These are phyloP conservation scores for Puccinia horiana DNA, from an alignment of 1,284 basidiomycete species.

Conservation along the genomic window DNA sequence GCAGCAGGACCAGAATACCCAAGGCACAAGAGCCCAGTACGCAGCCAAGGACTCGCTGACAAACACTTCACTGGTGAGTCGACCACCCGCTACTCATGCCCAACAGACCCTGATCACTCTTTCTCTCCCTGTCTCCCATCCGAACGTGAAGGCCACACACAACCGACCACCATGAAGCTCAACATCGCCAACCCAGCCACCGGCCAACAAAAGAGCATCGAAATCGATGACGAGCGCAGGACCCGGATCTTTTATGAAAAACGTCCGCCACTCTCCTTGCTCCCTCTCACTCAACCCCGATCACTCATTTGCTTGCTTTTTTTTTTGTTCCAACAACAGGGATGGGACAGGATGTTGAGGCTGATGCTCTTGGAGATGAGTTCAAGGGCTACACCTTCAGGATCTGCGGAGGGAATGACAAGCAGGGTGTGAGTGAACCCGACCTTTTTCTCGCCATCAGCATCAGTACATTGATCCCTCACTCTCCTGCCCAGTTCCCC, in stretches of 20 bases:
- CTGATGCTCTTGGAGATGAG: slow-evolving; percentile 88
- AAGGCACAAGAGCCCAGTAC: neutral
- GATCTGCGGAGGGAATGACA: slow-evolving; percentile 95
- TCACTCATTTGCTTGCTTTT: neutral
- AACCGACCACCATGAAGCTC: slow-evolving; percentile 75
- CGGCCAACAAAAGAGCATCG: slow-evolving; percentile 84
- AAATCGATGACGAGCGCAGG: slow-evolving; percentile 54
- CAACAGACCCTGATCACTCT: slow-evolving; percentile 34
- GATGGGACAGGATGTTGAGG: slow-evolving; percentile 91
- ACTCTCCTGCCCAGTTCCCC: slow-evolving; percentile 70
- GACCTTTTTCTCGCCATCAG: neutral
- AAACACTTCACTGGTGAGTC: slow-evolving; percentile 5
- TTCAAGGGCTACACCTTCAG: slow-evolving; percentile 97
- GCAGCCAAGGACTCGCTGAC: neutral
- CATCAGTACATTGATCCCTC: neutral
- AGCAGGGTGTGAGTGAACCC: slow-evolving; percentile 56
- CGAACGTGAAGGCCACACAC: slow-evolving; percentile 52
- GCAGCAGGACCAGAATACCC: neutral
- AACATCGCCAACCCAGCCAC: slow-evolving; percentile 88
- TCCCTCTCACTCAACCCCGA: neutral
- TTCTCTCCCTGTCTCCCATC: slow-evolving; percentile 45
- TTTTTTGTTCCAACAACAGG: slow-evolving; percentile 59
- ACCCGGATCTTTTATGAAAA: slow-evolving; percentile 90
- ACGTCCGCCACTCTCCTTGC: slow-evolving; percentile 53
- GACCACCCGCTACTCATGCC: neutral